Percentiles rank a stretch among this genome's conserved stretches.
Conservation (phyloP, 2,329 filamentous ascomycete species). For the Pseudogymnoascus sp. region DNA sequence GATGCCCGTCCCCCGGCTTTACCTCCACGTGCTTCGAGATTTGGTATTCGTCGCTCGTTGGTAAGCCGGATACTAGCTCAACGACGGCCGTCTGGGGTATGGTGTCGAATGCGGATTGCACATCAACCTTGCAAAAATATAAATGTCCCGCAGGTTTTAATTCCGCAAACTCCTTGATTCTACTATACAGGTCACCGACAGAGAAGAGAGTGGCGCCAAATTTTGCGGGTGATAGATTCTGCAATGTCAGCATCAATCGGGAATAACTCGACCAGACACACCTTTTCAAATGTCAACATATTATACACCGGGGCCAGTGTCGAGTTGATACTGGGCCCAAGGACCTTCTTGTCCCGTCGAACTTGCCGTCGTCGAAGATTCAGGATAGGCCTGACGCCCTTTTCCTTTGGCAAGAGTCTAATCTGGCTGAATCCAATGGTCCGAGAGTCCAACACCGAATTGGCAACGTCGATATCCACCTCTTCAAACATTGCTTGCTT, state of each 20-base stretch:
- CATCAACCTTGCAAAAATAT: constrained; percentile 90
- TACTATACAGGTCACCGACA: constrained; percentile 68
- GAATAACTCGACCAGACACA: constrained; percentile 27
- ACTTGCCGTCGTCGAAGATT: constrained; percentile 66
- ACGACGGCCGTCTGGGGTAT: constrained; percentile 77
- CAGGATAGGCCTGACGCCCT: constrained; percentile 72
- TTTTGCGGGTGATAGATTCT: constrained; percentile 44
- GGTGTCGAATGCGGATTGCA: constrained; percentile 87
- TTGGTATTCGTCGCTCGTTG: constrained; percentile 54
- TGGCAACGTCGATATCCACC: constrained; percentile 50
- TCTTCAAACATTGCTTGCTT: constrained; percentile 74
- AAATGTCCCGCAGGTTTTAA: constrained; percentile 42
- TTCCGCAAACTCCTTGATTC: constrained; percentile 61
- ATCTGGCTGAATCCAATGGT: constrained; percentile 70
- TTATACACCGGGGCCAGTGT: constrained; percentile 67
- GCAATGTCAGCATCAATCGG: constrained; percentile 16
- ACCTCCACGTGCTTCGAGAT: constrained; percentile 71
- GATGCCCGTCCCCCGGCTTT: constrained; percentile 35
- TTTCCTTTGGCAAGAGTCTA: constrained; percentile 72
- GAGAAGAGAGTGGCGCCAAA: constrained; percentile 79
- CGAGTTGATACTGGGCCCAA: constrained; percentile 61
- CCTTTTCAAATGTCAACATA: constrained; percentile 72
- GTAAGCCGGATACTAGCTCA: constrained; percentile 53
- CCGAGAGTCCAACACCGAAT: constrained; percentile 51
- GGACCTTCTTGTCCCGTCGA: constrained; percentile 42